Evolutionary conservation across 345 rosid genomes (phyloP), one percentile per base, ranked within the genome.

Genomic region (Eutrema yunnanense): DNA sequence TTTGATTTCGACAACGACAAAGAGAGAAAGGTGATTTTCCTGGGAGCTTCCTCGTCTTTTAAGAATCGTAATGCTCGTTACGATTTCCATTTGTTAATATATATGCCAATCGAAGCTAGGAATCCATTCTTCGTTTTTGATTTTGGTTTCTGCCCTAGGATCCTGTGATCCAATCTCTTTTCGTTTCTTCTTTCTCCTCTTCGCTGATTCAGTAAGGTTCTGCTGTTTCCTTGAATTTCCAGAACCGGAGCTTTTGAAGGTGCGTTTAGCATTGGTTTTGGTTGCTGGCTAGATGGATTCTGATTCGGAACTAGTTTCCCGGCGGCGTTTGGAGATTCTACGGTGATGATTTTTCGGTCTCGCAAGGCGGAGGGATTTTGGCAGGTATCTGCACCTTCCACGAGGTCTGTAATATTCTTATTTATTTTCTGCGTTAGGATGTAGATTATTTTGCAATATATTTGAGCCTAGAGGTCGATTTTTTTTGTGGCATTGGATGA

Each of bases 331-430:
- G 12, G 59, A 68, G 49, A 53, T 54, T 63, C 9, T 4, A 6
- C 16, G 64, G 49, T 73, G 76, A 53, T 54, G 69, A 8, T 70
- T 70, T 52, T 47, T 46, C 65, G 38, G 38, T 46, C 4, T 14
- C 37, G 6, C 16, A 27, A 72, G 59, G 65, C 36, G 38, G 68
- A 36, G 65, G 71, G 73, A 75, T 54, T 72, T 69, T 76, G 76
- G 40, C 65, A 55, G 79, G 79, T 73, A 71, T 69, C 78, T 81
- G 78, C 83, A 68, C 73, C 81, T 41, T 51, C 51, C 62, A 68
- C 62, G 26, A 80, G 86, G 82, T 84, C 46, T 71, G 62, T 43
- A 62, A 41, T 32, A 48, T 65, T 30, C 40, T 3, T 64, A 0
- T 41, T 57, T 8, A 0, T 36, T 4, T 53, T 54, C 9, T 6